These are phyloP conservation scores for Suillus alpinus DNA, from an alignment of 768 basidiomycete species.

Conservation along the genomic window DNA sequence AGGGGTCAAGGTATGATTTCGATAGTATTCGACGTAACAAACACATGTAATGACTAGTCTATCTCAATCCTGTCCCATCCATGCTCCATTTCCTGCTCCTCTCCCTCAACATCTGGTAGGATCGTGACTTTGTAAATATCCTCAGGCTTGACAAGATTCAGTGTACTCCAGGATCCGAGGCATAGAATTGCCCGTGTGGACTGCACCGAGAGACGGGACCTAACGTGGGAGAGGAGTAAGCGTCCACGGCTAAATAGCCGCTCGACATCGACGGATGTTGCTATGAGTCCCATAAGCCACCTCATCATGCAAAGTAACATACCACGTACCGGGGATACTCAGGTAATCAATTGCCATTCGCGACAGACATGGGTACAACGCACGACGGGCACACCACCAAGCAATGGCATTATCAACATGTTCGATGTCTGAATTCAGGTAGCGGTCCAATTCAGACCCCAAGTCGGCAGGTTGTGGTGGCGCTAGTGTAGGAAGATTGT, in stretches of 20 bases:
- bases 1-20: too few relatives aligned
- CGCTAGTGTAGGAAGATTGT: conserved; percentile 23
- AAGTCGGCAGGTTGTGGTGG: conserved; percentile 15
- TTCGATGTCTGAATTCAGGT: conserved; percentile 25
- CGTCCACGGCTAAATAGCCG: conserved; percentile 26
- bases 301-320: neutral
- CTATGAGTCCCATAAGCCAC: conserved; percentile 10
- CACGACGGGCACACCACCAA: conserved; percentile 30
- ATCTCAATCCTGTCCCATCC: conserved; percentile 4
- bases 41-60: neutral
- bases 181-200: conserved; percentile 28
- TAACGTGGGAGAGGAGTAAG: conserved; percentile 25
- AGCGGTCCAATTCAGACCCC: conserved; percentile 27
- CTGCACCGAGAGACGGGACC: conserved; percentile 23
- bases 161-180: conserved; percentile 25
- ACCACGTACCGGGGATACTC: conserved; percentile 27
- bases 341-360: conserved; percentile 36
- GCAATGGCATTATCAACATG: conserved; percentile 19
- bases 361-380: conserved; percentile 27
- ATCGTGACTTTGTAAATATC: neutral
- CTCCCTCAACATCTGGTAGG: neutral
- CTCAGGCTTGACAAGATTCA: conserved; percentile 18
- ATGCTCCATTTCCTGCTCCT: neutral
- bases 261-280: conserved; percentile 29
- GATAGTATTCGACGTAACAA: too few relatives aligned